phyloP scores from a whole-genome alignment of 176 grass and related monocot species.

The Raddia guianensis region DNA sequence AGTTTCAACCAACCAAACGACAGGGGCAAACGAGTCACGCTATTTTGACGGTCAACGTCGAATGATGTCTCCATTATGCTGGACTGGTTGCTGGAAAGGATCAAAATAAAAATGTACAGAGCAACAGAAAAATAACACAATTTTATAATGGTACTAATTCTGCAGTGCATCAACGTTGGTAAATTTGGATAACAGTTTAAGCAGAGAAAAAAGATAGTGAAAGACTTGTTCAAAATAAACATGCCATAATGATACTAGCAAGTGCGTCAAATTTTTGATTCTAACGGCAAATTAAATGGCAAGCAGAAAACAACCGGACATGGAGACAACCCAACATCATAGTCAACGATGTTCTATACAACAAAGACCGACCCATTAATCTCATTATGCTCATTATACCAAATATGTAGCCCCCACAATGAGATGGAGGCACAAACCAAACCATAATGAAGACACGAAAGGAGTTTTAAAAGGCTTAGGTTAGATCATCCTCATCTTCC shows the following conservation, averaged over 20 bases:
- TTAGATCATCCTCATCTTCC: conserved; percentile 92
- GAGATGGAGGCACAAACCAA: conserved; percentile 38
- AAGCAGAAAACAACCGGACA: conserved; percentile 18
- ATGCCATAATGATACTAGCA: conserved; percentile 14
- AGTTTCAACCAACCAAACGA: too few relatives aligned
- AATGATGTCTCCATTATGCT: not conserved
- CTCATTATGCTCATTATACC: conserved; percentile 32
- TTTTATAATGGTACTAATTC: not conserved
- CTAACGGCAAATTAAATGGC: conserved; percentile 4
- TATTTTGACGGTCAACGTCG: not conserved
- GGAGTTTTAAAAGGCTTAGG: conserved; percentile 52
- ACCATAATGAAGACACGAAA: conserved; percentile 24
- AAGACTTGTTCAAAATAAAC: not conserved
- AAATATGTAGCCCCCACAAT: conserved; percentile 38
- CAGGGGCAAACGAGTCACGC: too few relatives aligned
- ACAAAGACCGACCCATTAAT: conserved; percentile 8
- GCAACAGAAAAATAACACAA: not conserved
- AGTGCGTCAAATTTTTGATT: conserved; percentile 14
- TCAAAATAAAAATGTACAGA: not conserved
- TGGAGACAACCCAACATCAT: not conserved
- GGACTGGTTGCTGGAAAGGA: not conserved
- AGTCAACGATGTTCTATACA: conserved; percentile 46
- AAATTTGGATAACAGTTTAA: not conserved
- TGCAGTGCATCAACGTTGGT: not conserved
- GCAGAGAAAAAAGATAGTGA: not conserved